Percentiles rank a stretch among this genome's conserved stretches.
These are phyloP conservation scores for Circinella minor DNA, from an alignment of 371 early-diverging fungal species.

Conservation along the genomic window DNA sequence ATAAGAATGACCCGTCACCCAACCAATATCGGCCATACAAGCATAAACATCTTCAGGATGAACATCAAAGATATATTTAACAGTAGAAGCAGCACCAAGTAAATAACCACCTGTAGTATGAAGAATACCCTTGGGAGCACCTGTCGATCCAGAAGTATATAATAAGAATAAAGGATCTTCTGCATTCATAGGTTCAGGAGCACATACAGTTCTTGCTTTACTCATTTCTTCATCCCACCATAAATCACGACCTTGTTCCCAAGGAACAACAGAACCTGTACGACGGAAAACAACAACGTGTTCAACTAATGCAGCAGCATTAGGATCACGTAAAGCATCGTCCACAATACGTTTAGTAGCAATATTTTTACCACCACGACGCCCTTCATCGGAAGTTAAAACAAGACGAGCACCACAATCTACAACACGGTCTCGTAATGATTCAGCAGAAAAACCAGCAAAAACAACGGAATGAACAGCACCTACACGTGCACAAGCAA, in stretches of 20 bases:
- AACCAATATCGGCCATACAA: constrained; percentile 83
- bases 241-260: constrained; percentile 76
- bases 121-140: constrained; percentile 94
- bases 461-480: constrained; percentile 92
- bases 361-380: constrained; percentile 90
- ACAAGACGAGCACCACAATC: constrained; percentile 82
- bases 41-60: constrained; percentile 84
- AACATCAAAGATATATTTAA: constrained; percentile 92
- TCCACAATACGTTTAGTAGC: constrained; percentile 92
- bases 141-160: constrained; percentile 98
- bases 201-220: constrained; percentile 77
- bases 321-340: constrained; percentile 71
- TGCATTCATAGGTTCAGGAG: constrained; percentile 81
- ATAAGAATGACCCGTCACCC: constrained; percentile 89
- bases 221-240: constrained; percentile 89
- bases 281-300: constrained; percentile 89
- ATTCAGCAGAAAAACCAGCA: constrained; percentile 92
- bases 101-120: constrained; percentile 97
- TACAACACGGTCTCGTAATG: constrained; percentile 82
- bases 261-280: constrained; percentile 76
- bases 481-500: constrained; percentile 96
- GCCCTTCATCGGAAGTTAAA: constrained; percentile 87
- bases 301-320: constrained; percentile 68
- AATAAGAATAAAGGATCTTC: constrained; percentile 98
- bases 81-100: constrained; percentile 87